A percentile compares a stretch with the other conserved stretches of the same genome.
phyloP scores from a whole-genome alignment of 108 stramenopile species.

The Thalassiosira profunda region DNA sequence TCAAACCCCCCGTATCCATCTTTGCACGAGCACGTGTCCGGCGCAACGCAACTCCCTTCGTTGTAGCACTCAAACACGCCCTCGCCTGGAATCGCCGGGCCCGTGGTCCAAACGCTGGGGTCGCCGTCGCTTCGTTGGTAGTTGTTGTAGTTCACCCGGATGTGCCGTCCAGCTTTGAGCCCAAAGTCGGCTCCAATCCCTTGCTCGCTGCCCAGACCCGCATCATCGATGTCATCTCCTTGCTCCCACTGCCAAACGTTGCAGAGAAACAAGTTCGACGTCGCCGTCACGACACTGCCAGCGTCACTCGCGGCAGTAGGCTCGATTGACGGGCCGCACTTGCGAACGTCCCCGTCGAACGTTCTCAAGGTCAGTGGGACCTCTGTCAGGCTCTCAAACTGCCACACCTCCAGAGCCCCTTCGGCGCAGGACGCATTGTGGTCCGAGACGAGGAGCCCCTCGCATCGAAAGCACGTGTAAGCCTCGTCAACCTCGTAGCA shows the following conservation, averaged over 20 bases:
- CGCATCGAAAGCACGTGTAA: conserved; percentile 39
- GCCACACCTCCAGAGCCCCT: conserved; percentile 13
- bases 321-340: conserved; percentile 49
- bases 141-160: conserved; percentile 82
- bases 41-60: conserved; percentile 71
- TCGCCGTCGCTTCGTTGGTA: conserved; percentile 38
- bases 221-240: conserved; percentile 81
- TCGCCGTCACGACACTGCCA: conserved; percentile 31
- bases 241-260: conserved; percentile 70
- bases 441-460: conserved; percentile 17
- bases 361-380: conserved; percentile 36
- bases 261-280: conserved; percentile 71
- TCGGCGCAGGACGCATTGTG: conserved; percentile 36
- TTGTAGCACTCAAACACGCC: conserved; percentile 80
- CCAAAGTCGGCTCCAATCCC: conserved; percentile 44
- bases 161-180: conserved; percentile 55
- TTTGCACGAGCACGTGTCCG: conserved; percentile 80
- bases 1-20: conserved; percentile 86
- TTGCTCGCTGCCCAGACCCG: conserved; percentile 29
- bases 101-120: conserved; percentile 51
- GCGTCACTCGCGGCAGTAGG: conserved; percentile 19
- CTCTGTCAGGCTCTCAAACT: conserved; percentile 10
- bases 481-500: conserved; percentile 42
- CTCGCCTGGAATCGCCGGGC: conserved; percentile 61
- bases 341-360: conserved; percentile 16